A percentile compares a stretch with the other conserved stretches of the same genome.
Conservation (phyloP, 345 rosid species). For the Durio zibethinus region DNA sequence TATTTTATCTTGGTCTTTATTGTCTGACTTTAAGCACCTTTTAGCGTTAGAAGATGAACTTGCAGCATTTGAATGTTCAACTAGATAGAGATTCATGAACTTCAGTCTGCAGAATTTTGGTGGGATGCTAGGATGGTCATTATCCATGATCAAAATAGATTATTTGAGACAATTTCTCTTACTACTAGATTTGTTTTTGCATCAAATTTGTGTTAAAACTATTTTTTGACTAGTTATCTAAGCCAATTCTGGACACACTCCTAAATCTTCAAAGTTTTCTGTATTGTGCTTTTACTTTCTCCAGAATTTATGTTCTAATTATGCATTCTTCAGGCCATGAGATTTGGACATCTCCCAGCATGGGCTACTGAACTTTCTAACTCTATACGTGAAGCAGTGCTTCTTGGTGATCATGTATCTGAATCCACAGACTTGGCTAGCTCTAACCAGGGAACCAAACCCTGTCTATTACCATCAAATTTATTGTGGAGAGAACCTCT, state of each 20-base stretch:
- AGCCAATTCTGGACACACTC: neutral
- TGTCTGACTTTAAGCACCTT: neutral
- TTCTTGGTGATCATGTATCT: conserved; percentile 25
- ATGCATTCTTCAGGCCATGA: conserved; percentile 63
- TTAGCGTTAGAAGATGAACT: neutral
- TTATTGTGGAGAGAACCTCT: conserved; percentile 72
- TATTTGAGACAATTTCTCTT: neutral
- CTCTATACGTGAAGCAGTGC: conserved; percentile 47
- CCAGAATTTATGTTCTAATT: neutral
- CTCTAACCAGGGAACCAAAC: conserved; percentile 4
- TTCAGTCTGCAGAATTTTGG: neutral
- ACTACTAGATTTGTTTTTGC: neutral
- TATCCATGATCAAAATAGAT: neutral
- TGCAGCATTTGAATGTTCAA: neutral
- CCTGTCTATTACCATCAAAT: conserved; percentile 46
- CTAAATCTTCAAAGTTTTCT: neutral
- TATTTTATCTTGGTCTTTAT: neutral
- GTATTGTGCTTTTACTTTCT: neutral
- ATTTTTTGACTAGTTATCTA: neutral
- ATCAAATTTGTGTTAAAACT: neutral
- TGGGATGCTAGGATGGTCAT: neutral
- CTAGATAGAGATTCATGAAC: neutral
- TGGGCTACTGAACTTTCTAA: conserved; percentile 63
- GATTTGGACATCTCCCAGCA: conserved; percentile 79
- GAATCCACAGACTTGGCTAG: conserved; percentile 20